Percentiles rank a stretch among this genome's conserved stretches.
phyloP scores from a whole-genome alignment of 805 yeast species.

The Saccharomycopsis oosterbeekiorum region DNA sequence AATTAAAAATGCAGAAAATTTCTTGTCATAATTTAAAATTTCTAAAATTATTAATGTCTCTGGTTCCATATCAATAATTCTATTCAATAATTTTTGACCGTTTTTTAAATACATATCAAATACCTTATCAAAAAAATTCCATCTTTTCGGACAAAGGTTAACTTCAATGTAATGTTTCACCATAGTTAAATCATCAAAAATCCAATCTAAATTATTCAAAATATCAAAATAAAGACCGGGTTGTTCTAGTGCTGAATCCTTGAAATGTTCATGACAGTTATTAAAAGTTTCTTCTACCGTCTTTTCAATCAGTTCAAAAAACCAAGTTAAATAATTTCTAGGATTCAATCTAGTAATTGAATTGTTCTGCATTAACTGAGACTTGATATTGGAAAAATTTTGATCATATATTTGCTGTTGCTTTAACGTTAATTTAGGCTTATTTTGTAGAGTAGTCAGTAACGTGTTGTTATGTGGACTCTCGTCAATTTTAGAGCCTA shows the following conservation, averaged over 20 bases:
- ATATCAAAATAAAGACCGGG: constrained; percentile 36
- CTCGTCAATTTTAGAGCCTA: constrained; percentile 17
- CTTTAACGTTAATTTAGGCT: constrained; percentile 17
- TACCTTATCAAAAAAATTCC: constrained; percentile 61
- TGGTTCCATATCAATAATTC: constrained; percentile 60
- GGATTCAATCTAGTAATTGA: constrained; percentile 33
- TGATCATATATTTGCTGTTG: constrained; percentile 16
- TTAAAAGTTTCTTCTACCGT: constrained; percentile 59
- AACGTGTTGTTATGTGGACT: not conserved
- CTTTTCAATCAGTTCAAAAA: constrained; percentile 46
- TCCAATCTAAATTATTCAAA: constrained; percentile 68
- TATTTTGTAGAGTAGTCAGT: not conserved
- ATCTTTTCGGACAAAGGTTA: constrained; percentile 55
- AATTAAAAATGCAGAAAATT: constrained; percentile 46
- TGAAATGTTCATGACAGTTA: constrained; percentile 48
- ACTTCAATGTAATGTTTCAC: constrained; percentile 52
- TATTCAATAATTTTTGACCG: constrained; percentile 52
- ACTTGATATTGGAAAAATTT: constrained; percentile 24
- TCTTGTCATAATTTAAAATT: constrained; percentile 69
- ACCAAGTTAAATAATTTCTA: constrained; percentile 53
- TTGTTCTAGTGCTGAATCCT: constrained; percentile 26
- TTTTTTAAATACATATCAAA: constrained; percentile 59
- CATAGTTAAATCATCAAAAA: constrained; percentile 59
- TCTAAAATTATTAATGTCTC: constrained; percentile 66
- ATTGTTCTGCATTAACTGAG: constrained; percentile 30